Evolutionary conservation across 2,329 filamentous ascomycete genomes (phyloP).

Genomic region (Aspergillus sergii): DNA sequence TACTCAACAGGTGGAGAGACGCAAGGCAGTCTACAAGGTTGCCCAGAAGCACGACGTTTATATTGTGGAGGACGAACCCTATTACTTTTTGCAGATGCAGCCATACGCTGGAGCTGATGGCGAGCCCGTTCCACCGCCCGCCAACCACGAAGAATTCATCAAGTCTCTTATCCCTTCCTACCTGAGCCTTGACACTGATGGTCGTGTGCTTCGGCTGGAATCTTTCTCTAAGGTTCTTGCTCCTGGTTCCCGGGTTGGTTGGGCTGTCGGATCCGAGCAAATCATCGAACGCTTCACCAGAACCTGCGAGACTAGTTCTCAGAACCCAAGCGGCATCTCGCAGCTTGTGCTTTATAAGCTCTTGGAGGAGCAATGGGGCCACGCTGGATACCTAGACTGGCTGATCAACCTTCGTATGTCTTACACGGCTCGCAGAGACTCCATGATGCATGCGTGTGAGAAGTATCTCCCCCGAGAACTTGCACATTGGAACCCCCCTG

Average conservation of each 20-base stretch:
- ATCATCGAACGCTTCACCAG: slow-evolving; percentile 80
- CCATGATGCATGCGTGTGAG: slow-evolving; percentile 78
- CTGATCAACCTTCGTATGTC: slow-evolving; percentile 76
- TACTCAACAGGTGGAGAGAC: slow-evolving; percentile 70
- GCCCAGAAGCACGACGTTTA: slow-evolving; percentile 82
- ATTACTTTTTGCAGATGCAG: slow-evolving; percentile 88
- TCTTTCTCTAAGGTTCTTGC: slow-evolving; percentile 91
- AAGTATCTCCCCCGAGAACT: slow-evolving; percentile 72
- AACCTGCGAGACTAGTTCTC: slow-evolving; percentile 80
- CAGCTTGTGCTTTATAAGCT: slow-evolving; percentile 86
- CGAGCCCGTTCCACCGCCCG: slow-evolving; percentile 57
- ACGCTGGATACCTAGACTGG: slow-evolving; percentile 87
- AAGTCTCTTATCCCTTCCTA: slow-evolving; percentile 71
- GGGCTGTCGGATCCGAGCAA: slow-evolving; percentile 86
- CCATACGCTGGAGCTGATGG: slow-evolving; percentile 64
- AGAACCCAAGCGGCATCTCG: slow-evolving; percentile 81
- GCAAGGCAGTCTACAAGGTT: slow-evolving; percentile 73
- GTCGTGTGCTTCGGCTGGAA: slow-evolving; percentile 85
- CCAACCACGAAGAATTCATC: slow-evolving; percentile 72
- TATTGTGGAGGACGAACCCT: slow-evolving; percentile 91
- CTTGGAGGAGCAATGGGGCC: slow-evolving; percentile 92
- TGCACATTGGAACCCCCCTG: slow-evolving; percentile 76
- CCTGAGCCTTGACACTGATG: slow-evolving; percentile 80
- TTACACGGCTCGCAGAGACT: slow-evolving; percentile 79
- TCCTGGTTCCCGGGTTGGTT: slow-evolving; percentile 79